Conservation (phyloP, 768 basidiomycete species). For the Mycena vulgaris region DNA sequence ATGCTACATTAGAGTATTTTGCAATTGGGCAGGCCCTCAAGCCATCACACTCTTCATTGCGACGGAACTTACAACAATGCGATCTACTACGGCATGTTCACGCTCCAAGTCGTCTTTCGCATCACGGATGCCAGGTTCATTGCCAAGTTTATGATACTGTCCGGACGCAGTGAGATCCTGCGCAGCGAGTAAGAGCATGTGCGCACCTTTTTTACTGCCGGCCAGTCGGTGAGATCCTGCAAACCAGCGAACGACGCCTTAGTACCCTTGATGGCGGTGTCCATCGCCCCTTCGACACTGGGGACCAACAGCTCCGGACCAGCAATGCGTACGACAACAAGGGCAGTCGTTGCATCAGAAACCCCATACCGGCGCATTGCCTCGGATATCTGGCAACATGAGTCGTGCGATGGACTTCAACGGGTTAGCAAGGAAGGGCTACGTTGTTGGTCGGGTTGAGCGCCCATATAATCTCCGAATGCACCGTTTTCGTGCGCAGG, state of each 20-base stretch:
- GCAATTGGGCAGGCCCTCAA: too few relatives aligned
- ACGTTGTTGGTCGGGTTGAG: conserved; percentile 93
- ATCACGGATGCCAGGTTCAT: conserved; percentile 60
- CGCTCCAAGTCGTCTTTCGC: conserved; percentile 49
- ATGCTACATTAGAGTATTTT: too few relatives aligned
- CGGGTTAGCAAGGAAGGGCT: background rate
- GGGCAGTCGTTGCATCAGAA: conserved; percentile 71
- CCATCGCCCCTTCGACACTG: conserved; percentile 69
- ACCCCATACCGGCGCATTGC: conserved; percentile 90
- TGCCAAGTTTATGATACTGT: conserved; percentile 81
- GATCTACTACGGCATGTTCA: conserved; percentile 66
- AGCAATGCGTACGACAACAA: conserved; percentile 82
- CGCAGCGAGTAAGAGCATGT: conserved; percentile 28
- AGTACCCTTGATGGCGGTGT: conserved; percentile 70
- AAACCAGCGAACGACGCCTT: conserved; percentile 64
- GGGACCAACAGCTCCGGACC: conserved; percentile 50
- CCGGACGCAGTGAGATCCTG: background rate
- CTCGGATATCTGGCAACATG: conserved; percentile 80
- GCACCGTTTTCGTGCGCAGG: conserved; percentile 88
- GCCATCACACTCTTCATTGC: conserved; percentile 83
- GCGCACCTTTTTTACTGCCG: conserved; percentile 79
- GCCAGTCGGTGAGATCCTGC: conserved; percentile 76
- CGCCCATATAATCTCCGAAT: conserved; percentile 92
- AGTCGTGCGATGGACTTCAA: background rate
- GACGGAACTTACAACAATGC: conserved; percentile 82